Conservation (phyloP, 2,329 filamentous ascomycete genomes). For the Berkeleyomyces basicola region DNA sequence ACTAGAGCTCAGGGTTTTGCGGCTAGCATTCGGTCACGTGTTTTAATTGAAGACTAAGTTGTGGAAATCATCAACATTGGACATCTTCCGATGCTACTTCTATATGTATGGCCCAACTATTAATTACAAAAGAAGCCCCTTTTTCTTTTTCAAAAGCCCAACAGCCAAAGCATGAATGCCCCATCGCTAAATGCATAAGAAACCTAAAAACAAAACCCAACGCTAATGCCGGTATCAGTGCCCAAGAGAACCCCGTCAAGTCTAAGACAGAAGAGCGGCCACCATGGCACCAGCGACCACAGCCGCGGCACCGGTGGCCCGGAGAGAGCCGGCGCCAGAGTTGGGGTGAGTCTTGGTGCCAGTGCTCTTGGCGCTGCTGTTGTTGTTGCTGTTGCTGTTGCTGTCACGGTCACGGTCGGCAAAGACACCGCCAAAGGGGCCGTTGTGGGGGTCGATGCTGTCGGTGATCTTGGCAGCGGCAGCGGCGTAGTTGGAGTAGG, state of each 20-base stretch:
- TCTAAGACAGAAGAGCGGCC: background rate
- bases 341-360: background rate
- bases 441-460: background rate
- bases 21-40: background rate
- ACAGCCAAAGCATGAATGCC: background rate
- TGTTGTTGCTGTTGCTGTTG: background rate
- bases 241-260: background rate
- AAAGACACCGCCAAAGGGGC: slow-evolving; percentile 8
- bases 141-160: background rate
- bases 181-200: background rate
- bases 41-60: background rate
- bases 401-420: slow-evolving; percentile 3
- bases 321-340: background rate
- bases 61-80: background rate
- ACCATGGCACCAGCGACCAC: background rate
- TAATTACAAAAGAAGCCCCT: background rate
- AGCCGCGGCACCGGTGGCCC: background rate
- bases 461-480: background rate
- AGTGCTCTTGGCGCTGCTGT: background rate
- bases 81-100: background rate
- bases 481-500: slow-evolving; percentile 14
- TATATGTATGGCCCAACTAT: background rate
- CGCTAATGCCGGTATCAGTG: background rate
- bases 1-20: background rate
- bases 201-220: background rate